Conservation (phyloP, 345 rosid species). For the Physaria fendleri region DNA sequence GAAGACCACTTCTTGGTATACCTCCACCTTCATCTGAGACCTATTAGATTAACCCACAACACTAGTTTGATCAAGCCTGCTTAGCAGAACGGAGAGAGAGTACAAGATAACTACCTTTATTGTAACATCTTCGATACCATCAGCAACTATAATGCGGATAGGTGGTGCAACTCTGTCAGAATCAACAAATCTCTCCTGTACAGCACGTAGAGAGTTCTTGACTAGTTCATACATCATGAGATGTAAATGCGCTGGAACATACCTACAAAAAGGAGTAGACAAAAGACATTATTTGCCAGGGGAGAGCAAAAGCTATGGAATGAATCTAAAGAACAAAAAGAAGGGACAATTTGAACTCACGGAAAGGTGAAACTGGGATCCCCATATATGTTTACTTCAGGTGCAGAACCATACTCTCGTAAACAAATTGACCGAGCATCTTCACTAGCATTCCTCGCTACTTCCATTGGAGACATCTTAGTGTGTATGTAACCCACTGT, state of each 20-base stretch:
- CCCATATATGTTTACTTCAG: constrained; percentile 69
- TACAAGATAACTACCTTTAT: constrained; percentile 50
- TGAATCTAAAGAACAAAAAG: not conserved
- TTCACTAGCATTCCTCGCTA: constrained; percentile 80
- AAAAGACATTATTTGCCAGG: not conserved
- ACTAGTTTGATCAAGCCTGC: constrained; percentile 3
- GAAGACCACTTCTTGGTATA: constrained; percentile 92
- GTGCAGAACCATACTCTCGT: constrained; percentile 89
- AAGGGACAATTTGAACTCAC: constrained; percentile 39
- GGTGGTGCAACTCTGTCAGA: constrained; percentile 76
- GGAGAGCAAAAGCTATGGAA: not conserved
- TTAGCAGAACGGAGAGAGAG: not conserved
- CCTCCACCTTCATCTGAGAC: constrained; percentile 99
- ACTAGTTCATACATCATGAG: constrained; percentile 95
- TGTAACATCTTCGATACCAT: constrained; percentile 93
- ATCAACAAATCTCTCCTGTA: constrained; percentile 76
- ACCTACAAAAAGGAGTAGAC: constrained; percentile 33
- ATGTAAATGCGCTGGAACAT: constrained; percentile 89
- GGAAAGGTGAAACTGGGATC: constrained; percentile 91
- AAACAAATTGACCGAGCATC: constrained; percentile 83
- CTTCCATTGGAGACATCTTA: constrained; percentile 91
- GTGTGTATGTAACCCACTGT: constrained; percentile 85
- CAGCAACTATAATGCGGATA: constrained; percentile 78
- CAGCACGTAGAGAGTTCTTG: constrained; percentile 91
- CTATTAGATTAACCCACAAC: constrained; percentile 31